Evolutionary conservation across 31 red algal species (phyloP), one percentile per base, ranked within the genome.

Genomic region (Pterothamnion heteromorphum): DNA sequence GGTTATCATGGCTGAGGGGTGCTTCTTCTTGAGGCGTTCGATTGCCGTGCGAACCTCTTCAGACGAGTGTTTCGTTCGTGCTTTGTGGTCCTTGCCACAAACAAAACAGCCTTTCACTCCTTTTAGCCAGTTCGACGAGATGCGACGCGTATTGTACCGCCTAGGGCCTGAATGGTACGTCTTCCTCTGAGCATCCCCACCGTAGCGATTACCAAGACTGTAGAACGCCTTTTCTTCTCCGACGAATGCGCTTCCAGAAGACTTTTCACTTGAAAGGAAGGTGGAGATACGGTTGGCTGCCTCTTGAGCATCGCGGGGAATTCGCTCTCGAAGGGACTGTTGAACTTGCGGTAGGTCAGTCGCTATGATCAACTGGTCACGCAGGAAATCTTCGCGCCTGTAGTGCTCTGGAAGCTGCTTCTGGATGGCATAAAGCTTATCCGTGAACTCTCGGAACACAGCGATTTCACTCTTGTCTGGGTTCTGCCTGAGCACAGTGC

Each of bases 31-130:
- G 43, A 92, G 1, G 0, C 35, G 22, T 5, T 74, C 37, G 28
- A 92, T 92, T 14, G 37, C 39, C 23, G 22, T 31, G n/a, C 26
- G 4, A 0, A 92, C 43, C 2, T 92, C 91, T 34, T 86, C 27
- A 1, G 78, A 44, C 28, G 80, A 37, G 27, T 92, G 91, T 26
- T 80, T 41, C 0, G 26, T 57, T 3, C 30, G 21, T 0, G 89
- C 89, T 43, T 43, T 37, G 26, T 91, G 89, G 43, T 91, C 72
- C 27, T 91, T 0, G 34, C 89, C 71, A 81, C 74, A 91, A 2
- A 91, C 72, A 22, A 78, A 91, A 32, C 89, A 91, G 0, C 72
- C 89, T 18, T 91, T 91, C 58, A 91, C 57, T 1, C 72, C 89
- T 27, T 36, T 74, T 1, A 91, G 23, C 89, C 89, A 91, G 4